Evolutionary conservation across 2,329 filamentous ascomycete genomes (phyloP), one percentile per base, ranked within the genome.

Genomic region (Cryphonectria nitschkei): DNA sequence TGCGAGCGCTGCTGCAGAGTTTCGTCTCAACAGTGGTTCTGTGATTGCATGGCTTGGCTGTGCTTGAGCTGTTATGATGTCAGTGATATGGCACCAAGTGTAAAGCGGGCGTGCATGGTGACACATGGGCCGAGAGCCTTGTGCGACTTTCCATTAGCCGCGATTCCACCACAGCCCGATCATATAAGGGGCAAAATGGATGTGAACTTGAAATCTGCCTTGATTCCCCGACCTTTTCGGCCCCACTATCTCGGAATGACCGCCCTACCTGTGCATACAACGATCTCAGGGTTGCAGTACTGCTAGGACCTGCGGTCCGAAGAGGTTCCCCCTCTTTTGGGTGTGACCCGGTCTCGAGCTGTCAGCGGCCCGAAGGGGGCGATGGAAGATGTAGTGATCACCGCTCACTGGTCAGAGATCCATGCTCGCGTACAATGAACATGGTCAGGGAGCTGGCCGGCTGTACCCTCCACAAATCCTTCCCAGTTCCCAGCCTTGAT

Each of bases 231-330:
- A 46, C 60, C 63, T 29, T n/a, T n/a, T n/a, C 60, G 39, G 63
- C 16, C 67, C 41, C 32, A 26, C 39, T 64, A 26, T 67, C 43
- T 43, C 16, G 70, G 54, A 62, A 34, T 63, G 46, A 65, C 54
- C 56, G 58, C 50, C 58, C 32, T 61, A 43, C 65, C 41, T 62
- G 37, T 66, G 67, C 39, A 46, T 34, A 54, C 63, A 66, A 39
- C 34, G 60, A 54, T 52, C 61, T 62, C 52, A 62, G 58, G 65
- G 70, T 73, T 72, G 70, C 65, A 70, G 14, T 67, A 46, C 41
- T 72, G 68, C 68, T 68, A 72, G 72, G 72, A 70, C 70, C 58
- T 68, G 68, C 72, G 72, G 72, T 61, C 68, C 72, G 72, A 70
- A n/a, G 67, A 72, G 70, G 67, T 68, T 64, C n/a, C 52, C 61